Evolutionary conservation across 768 basidiomycete genomes (phyloP), one percentile per base, ranked within the genome.

Genomic region (Pleurotus giganteus): DNA sequence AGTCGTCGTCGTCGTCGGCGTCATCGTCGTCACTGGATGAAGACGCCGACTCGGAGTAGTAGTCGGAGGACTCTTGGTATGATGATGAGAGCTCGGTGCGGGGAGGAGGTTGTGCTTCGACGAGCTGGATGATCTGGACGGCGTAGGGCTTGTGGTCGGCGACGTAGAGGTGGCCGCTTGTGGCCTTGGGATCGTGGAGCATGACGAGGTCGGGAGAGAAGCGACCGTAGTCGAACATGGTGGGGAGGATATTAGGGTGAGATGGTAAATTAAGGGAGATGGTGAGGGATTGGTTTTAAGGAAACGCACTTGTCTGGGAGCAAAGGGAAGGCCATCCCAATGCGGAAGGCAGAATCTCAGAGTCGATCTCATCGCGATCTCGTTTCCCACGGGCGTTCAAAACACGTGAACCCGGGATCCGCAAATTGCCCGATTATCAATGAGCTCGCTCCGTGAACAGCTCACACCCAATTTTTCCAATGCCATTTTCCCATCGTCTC

Each of bases 51-150:
- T 73, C 59, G 58, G 69, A 66, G 1, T 73, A 68, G 19, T 58
- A 67, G 9, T 67, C 68, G 6, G 62, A 63, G 23, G 68, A 65
- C 26, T 64, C 65, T 11, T 65, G 66, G 4, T 70, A 73, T 24
- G 74, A 76, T n/a, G n/a, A n/a, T 0, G 75, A 75, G 41, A 76
- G 69, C 46, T 62, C 71, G 36, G 74, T 70, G 11, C 76, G 78
- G 2, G 86, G 82, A 0, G 86, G 86, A 1, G 86, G 77, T 0
- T 81, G 66, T 6, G 78, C 83, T 63, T 89, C 88, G 47, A 83
- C 82, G 68, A 89, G 87, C 71, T 89, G 82, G 49, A 90, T 89
- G 71, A 88, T 83, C 65, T 85, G 80, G 19, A 83, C 69, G 19
- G 78, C 66, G 65, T 34, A 50, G 21, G 49, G 49, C 27, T 50